Conservation (phyloP, 2,329 filamentous ascomycete genomes). For the Arachnomyces sp. region DNA sequence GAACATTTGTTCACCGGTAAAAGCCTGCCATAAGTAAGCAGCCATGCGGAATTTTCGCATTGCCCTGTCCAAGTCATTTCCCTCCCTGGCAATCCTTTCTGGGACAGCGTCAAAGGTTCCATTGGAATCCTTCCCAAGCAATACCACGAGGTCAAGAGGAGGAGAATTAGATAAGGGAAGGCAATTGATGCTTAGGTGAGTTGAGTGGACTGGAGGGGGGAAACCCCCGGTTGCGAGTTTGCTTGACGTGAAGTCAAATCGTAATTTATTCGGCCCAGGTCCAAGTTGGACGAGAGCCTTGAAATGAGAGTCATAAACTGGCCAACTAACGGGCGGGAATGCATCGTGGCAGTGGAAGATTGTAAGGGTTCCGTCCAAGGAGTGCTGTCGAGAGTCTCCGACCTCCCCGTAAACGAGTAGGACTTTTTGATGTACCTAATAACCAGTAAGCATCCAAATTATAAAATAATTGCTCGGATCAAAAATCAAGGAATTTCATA, state of each 20-base stretch:
- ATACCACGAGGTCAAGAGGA: constrained; percentile 79
- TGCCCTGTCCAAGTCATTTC: constrained; percentile 70
- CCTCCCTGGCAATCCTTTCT: constrained; percentile 66
- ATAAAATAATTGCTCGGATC: background rate
- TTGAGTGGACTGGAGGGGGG: constrained; percentile 61
- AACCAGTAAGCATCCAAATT: constrained; percentile 9
- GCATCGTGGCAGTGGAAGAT: constrained; percentile 75
- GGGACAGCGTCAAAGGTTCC: constrained; percentile 77
- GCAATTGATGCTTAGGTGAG: constrained; percentile 77
- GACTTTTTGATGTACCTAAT: constrained; percentile 82
- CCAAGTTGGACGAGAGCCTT: constrained; percentile 86
- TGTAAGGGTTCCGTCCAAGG: constrained; percentile 69
- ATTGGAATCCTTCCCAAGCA: constrained; percentile 80
- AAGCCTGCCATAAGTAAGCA: constrained; percentile 93
- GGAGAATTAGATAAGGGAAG: constrained; percentile 69
- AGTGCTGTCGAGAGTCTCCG: constrained; percentile 56
- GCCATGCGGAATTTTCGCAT: constrained; percentile 89
- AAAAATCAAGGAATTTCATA: constrained; percentile 38
- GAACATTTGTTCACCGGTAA: constrained; percentile 93
- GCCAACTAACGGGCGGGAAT: constrained; percentile 78
- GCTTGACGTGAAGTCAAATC: constrained; percentile 78
- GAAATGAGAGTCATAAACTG: constrained; percentile 81
- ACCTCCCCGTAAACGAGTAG: constrained; percentile 74
- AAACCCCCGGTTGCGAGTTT: constrained; percentile 61
- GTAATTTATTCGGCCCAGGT: constrained; percentile 79